Base-by-base conservation (phyloP, 768 basidiomycete species). In the Rhizopogon rudus region DNA sequence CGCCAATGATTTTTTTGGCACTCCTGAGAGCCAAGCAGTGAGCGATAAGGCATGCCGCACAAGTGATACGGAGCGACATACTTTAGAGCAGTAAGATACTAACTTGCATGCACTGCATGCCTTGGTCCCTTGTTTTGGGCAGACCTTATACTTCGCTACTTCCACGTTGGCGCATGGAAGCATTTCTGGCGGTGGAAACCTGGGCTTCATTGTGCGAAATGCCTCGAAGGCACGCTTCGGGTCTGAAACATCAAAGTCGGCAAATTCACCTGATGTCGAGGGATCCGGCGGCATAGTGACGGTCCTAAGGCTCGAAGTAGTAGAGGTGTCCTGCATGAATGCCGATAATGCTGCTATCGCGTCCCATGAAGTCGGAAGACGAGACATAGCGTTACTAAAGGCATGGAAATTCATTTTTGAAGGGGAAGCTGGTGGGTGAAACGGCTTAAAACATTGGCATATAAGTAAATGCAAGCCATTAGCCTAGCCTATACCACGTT, bases 21-120 rank as follows among this genome's bases (percentile, higher is more conserved):
- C 42, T 68, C 71, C 74, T 77, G 44, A 16, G 13, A 9, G 12
- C 8, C 40, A 7, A 40, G 12, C 3, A 10, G 3, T 44, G 6
- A 35, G 7, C 42, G 13, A 53, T n/a, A 16, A 6, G 14, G 28
- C 25, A 1, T 17, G 17, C 9, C 10, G 20, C 14, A 7, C 8
- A 14, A 31, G 17, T 5, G 6, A 45, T 39, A 28, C 56, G 2
- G 17, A 13, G 1, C 9, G 44, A 1, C 61, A 40, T 48, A 61
- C 66, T 57, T 65, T 73, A 10, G 77, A 79, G 58, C 78, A 79
- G 56, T 79, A 79, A 17, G 71, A 72, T 2, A 77, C 76, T 14
- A 78, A 59, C 48, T 57, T 70, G 60, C 77, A 78, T 20, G 59
- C 52, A 31, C 61, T 55, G 44, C 67, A 69, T 9, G 65, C 51